phyloP scores from a whole-genome alignment of 129 eudicot genomes.

The Dittrichia graveolens region DNA sequence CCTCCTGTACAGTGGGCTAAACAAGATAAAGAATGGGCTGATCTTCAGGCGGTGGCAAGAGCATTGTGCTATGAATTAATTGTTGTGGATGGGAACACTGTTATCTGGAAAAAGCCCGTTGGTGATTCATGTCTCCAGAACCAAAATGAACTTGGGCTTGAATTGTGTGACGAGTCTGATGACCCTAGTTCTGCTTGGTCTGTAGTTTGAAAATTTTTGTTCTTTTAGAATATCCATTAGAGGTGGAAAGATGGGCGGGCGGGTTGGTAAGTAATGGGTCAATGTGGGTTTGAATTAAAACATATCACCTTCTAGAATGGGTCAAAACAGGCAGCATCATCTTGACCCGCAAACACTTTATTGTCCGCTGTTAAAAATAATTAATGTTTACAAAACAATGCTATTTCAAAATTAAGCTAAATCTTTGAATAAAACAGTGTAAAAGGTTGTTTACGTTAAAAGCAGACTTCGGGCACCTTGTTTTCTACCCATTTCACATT shows the following conservation, averaged over 20 bases:
- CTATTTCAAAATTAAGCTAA: background rate
- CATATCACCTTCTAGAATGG: background rate
- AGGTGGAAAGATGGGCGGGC: conserved; percentile 8
- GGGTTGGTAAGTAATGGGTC: background rate
- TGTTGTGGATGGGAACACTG: conserved; percentile 96
- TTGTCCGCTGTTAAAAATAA: background rate
- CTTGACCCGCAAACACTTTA: background rate
- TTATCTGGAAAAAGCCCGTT: conserved; percentile 88
- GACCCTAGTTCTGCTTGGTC: conserved; percentile 89
- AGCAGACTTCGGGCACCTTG: conserved; percentile 4
- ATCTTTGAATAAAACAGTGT: background rate
- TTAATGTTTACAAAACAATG: background rate
- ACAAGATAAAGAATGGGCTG: conserved; percentile 99
- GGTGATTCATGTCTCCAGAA: conserved; percentile 80
- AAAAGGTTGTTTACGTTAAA: background rate
- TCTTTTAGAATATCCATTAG: conserved; percentile 5
- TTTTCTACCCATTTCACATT: background rate
- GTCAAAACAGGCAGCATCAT: background rate
- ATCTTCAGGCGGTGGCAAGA: conserved; percentile 92
- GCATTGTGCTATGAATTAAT: conserved; percentile 86
- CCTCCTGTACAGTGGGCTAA: conserved; percentile 99
- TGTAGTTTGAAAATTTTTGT: conserved; percentile 1
- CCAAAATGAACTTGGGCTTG: conserved; percentile 82
- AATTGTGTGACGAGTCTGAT: conserved; percentile 68
- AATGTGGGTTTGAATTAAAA: background rate